Conservation (phyloP, 2,329 filamentous ascomycete species). For the Arthrocladium fulminans region DNA sequence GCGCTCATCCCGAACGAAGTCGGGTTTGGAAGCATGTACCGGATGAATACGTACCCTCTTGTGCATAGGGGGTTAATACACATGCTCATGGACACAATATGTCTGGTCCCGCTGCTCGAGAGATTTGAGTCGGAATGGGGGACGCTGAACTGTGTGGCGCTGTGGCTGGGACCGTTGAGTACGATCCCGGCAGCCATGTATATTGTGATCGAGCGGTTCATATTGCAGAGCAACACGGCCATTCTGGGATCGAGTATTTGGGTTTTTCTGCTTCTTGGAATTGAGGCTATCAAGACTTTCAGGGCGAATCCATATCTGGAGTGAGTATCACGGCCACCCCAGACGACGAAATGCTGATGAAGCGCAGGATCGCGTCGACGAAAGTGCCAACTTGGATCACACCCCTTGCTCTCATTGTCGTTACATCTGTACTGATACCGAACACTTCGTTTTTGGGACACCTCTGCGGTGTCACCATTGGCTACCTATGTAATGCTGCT, state of each 20-base stretch:
- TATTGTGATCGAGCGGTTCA: constrained; percentile 63
- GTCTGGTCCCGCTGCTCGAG: constrained; percentile 79
- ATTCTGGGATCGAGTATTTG: constrained; percentile 79
- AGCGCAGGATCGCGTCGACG: constrained; percentile 45
- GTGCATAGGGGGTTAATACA: constrained; percentile 78
- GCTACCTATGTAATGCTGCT: constrained; percentile 66
- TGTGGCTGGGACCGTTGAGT: constrained; percentile 79
- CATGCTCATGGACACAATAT: constrained; percentile 66
- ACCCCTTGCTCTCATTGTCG: constrained; percentile 66
- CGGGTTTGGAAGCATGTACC: constrained; percentile 77
- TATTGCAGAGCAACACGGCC: constrained; percentile 62
- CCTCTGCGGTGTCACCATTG: constrained; percentile 70
- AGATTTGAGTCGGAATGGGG: constrained; percentile 89
- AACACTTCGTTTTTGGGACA: constrained; percentile 80
- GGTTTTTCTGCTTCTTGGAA: constrained; percentile 79
- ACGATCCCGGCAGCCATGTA: constrained; percentile 78
- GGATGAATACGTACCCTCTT: constrained; percentile 84
- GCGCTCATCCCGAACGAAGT: constrained; percentile 70
- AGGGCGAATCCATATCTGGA: constrained; percentile 69
- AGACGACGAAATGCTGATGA: constrained; percentile 11
- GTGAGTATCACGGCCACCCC: constrained; percentile 28
- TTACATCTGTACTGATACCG: constrained; percentile 68
- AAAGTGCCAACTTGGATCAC: constrained; percentile 89
- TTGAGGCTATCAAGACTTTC: constrained; percentile 80
- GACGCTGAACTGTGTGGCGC: constrained; percentile 72